Evolutionary conservation across 306 rosid species (phyloP), one percentile per base, ranked within the genome.

Genomic region (Quillaja saponaria): DNA sequence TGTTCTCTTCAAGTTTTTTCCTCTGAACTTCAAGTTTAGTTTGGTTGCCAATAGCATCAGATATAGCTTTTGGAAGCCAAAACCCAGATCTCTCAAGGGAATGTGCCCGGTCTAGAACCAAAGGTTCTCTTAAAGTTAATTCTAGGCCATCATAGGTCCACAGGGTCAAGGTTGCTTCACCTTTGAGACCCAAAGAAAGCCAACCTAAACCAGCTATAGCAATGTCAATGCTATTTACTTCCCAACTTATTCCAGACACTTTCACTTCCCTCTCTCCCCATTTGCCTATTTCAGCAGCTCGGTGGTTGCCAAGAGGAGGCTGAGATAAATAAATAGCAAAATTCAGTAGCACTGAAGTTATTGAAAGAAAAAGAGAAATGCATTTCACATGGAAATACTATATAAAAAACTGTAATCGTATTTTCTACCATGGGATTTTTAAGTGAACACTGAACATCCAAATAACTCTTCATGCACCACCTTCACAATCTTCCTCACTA

Each of bases 81-180:
- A 91, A 91, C 18, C 96, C 97, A 1, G 95, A 92, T 64, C 86
- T 84, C 73, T 88, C 97, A 1, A 81, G 79, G 58, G 34, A 80
- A 0, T 61, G 72, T n/a, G 97, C 96, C 56, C 96, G 86, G 78
- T 91, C 97, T 61, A 88, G 77, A 50, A 86, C 95, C 74, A 88
- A 71, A 5, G 97, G 97, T 40, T 91, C 97, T 64, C 97, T 84
- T 61, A 76, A 14, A 28, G 88, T 84, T 54, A 86, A 64, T 69
- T 88, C 96, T 54, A 88, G 69, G 68, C 96, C 96, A 74, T 91
- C 87, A 37, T 67, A 77, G 20, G 76, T 76, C 90, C 88, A 82
- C 55, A 91, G 41, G 73, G 77, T 78, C 77, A 82, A 37, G 42
- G 87, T 85, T 74, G 96, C 90, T 77, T 86, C 84, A 49, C 97